Evolutionary conservation across 2,329 filamentous ascomycete species (phyloP).

Genomic region (Paraconiothyrium brasiliense): DNA sequence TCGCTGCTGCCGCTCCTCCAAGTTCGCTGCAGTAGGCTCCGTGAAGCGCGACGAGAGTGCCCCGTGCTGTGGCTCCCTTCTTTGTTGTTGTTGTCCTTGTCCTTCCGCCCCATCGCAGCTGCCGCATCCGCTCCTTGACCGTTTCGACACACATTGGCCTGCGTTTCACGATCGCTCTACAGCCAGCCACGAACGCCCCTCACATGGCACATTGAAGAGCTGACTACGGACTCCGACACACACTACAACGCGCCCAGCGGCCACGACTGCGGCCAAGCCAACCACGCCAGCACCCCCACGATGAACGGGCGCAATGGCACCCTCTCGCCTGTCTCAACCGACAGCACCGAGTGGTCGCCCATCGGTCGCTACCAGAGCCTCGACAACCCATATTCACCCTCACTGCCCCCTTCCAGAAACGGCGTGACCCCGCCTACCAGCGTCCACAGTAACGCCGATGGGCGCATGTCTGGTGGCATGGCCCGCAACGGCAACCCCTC

Average conservation of each 20-base stretch:
- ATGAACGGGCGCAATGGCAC: constrained; percentile 52
- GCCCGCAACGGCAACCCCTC: constrained; percentile 70
- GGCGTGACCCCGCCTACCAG: constrained; percentile 48
- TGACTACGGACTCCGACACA: constrained; percentile 22
- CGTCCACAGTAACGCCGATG: constrained; percentile 53
- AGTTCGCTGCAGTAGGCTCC: constrained; percentile 19
- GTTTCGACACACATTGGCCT: constrained; percentile 11
- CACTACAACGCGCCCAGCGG: constrained; percentile 19
- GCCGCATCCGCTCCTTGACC: constrained; percentile 12
- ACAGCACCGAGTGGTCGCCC: constrained; percentile 54
- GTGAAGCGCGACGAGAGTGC: constrained; percentile 34
- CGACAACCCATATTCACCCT: constrained; percentile 51
- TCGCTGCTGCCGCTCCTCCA: constrained; percentile 7
- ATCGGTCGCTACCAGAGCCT: constrained; percentile 50
- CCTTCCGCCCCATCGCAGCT: constrained; percentile 2
- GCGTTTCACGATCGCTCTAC: constrained; percentile 14
- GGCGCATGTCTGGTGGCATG: constrained; percentile 64
- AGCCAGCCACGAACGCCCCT: constrained; percentile 17
- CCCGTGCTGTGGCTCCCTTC: constrained; percentile 15
- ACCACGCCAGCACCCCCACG: constrained; percentile 32
- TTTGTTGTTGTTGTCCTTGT: constrained; percentile 32
- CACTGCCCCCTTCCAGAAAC: constrained; percentile 45
- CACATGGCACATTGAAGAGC: constrained; percentile 14
- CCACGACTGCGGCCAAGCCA: constrained; percentile 21
- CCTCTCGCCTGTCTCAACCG: constrained; percentile 52